Percentiles rank a stretch among this genome's conserved stretches.
These are phyloP conservation scores for Pleurostoma richardsiae DNA, from an alignment of 2,329 filamentous ascomycete species.

Conservation along the genomic window DNA sequence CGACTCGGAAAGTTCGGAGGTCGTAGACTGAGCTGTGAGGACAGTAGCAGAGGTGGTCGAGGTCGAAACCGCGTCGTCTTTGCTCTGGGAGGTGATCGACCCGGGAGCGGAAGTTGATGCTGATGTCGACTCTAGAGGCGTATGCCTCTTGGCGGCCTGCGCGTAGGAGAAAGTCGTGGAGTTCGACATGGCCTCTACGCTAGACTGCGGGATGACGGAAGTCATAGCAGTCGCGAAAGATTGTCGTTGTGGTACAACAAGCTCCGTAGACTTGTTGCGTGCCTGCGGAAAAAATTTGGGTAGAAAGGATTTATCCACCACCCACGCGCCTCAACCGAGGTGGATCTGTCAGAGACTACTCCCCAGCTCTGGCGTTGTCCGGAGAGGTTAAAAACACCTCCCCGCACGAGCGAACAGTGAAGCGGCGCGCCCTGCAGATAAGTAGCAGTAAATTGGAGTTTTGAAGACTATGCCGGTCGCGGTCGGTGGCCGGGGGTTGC, in stretches of 20 bases:
- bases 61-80: constrained; percentile 25
- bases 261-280: background rate
- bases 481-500: no score
- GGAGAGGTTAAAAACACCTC: constrained; percentile 9
- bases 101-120: constrained; percentile 22
- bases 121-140: constrained; percentile 34
- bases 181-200: constrained; percentile 40
- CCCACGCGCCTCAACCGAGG: constrained; percentile 4
- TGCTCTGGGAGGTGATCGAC: constrained; percentile 23
- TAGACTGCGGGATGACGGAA: constrained; percentile 1
- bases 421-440: no score
- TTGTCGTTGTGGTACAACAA: background rate
- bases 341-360: constrained; percentile 1
- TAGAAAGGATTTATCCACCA: background rate
- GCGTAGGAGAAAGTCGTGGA: constrained; percentile 81
- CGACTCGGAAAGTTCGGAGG: constrained; percentile 21
- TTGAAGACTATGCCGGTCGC: background rate
- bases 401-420: background rate
- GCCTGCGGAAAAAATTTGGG: background rate
- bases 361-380: constrained; percentile 7
- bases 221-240: constrained; percentile 4
- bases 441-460: background rate
- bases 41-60: constrained; percentile 28
- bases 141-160: constrained; percentile 83
- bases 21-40: constrained; percentile 29